phyloP scores from a whole-genome alignment of 805 yeast genomes.

The Wickerhamomyces ciferrii region DNA sequence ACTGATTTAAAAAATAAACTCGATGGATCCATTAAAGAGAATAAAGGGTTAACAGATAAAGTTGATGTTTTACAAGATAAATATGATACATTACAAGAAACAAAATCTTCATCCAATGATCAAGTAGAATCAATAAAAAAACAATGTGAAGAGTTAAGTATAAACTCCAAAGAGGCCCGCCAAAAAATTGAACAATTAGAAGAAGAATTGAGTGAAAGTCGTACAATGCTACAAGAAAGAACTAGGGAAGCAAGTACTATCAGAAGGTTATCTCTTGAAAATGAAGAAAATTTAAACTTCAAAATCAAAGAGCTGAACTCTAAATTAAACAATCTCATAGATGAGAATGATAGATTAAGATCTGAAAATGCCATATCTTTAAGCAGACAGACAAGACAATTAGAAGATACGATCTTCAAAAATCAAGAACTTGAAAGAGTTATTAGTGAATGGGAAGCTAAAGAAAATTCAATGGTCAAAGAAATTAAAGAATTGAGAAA shows the following conservation, averaged over 20 bases:
- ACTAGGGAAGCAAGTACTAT: constrained; percentile 73
- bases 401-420: constrained; percentile 53
- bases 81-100: constrained; percentile 29
- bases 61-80: constrained; percentile 31
- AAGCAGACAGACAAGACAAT: constrained; percentile 57
- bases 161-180: constrained; percentile 62
- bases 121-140: constrained; percentile 48
- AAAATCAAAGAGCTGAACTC: constrained; percentile 51
- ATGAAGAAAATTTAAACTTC: constrained; percentile 50
- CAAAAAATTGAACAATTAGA: constrained; percentile 61
- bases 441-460: constrained; percentile 27
- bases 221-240: constrained; percentile 71
- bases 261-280: constrained; percentile 62
- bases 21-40: constrained; percentile 31
- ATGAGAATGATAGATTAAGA: constrained; percentile 61
- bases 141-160: constrained; percentile 66
- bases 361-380: constrained; percentile 41
- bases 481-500: constrained; percentile 26
- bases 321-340: constrained; percentile 44
- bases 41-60: constrained; percentile 36
- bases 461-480: constrained; percentile 26
- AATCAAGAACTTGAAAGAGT: constrained; percentile 34
- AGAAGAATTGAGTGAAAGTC: constrained; percentile 77
- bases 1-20: constrained; percentile 30
- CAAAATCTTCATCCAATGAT: constrained; percentile 30